Conservation (phyloP, 805 yeast genomes). For the Wickerhamiella azyma region DNA sequence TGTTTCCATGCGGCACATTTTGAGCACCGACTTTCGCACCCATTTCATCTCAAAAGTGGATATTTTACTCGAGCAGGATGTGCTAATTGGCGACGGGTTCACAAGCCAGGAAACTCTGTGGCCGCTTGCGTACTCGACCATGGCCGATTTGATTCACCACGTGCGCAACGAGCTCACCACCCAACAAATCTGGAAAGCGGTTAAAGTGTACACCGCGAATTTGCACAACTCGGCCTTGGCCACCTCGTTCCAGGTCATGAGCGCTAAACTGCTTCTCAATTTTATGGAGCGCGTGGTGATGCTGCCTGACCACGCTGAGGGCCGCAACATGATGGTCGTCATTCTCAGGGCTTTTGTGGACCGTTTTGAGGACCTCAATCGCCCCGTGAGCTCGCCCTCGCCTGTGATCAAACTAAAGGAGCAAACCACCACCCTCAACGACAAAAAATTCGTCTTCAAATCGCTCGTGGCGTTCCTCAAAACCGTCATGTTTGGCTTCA, state of each 20-base stretch:
- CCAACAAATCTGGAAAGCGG: constrained; percentile 76
- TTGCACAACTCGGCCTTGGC: constrained; percentile 72
- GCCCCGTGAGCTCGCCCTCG: constrained; percentile 34
- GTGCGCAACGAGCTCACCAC: constrained; percentile 73
- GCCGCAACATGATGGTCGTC: constrained; percentile 68
- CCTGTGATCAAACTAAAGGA: constrained; percentile 53
- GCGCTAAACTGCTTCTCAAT: constrained; percentile 78
- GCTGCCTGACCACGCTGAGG: constrained; percentile 66
- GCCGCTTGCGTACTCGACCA: constrained; percentile 87
- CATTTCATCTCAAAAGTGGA: constrained; percentile 79
- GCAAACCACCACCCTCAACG: constrained; percentile 22
- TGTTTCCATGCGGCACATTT: constrained; percentile 90
- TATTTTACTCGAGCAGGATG: constrained; percentile 69
- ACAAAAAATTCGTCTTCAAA: constrained; percentile 75
- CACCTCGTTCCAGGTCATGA: constrained; percentile 87
- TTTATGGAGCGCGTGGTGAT: constrained; percentile 79
- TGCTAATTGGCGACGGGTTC: constrained; percentile 81
- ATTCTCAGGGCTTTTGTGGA: constrained; percentile 81
- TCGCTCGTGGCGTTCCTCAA: constrained; percentile 82
- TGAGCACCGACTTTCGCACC: constrained; percentile 74
- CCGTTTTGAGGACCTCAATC: constrained; percentile 61
- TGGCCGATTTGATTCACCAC: constrained; percentile 90
- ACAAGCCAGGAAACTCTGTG: constrained; percentile 82
- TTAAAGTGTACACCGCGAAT: constrained; percentile 64
- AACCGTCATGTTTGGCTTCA: constrained; percentile 78